Base-by-base conservation (phyloP, 768 basidiomycete species). In the Phlegmacium glaucopus region DNA sequence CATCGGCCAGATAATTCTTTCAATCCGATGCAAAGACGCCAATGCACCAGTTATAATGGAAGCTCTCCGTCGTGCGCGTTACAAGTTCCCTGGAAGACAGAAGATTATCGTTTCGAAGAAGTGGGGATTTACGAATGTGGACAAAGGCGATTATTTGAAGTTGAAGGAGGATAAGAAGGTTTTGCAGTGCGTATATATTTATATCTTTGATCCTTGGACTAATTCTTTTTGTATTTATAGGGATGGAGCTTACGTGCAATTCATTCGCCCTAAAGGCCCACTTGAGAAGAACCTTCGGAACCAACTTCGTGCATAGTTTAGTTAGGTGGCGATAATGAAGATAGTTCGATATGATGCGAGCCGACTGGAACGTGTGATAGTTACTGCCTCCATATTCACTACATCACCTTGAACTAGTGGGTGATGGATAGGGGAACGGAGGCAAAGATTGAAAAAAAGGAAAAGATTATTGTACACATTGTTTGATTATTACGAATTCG, bases 71-170 rank as follows among this genome's bases (percentile, higher is more conserved):
- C 94, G 94, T 60, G 91, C 94, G 9, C 90, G 95, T 46, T 98
- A 98, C 84, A 99, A 98, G 84, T 95, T 94, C 87, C 90, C 92
- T n/a, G 92, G 93, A 48, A 83, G 92, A 63, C 93, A 95, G 78
- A 95, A 95, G 82, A 94, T 95, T 68, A 94, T 94, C 56, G 78
- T 93, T 57, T 91, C 87, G 48, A 92, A 92, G 81, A 96, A 95
- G 81, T 97, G 96, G 94, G 94, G 94, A 51, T 98, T 99, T 77
- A 99, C 96, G 35, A 87, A 88, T 59, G 93, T 97, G 49, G 82
- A 83, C 66, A 85, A 92, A 69, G 85, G 82, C 57, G 93, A 94
- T 39, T 98, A 96, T 69, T 60, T 79, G 63, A 84, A 82, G 72
- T 76, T 94, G 57, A 94, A 95, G 80, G 83, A 83, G 62, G 87